Evolutionary conservation across 176 grass and related monocot species (phyloP), one percentile per base, ranked within the genome.

Genomic region (Lolium rigidum): DNA sequence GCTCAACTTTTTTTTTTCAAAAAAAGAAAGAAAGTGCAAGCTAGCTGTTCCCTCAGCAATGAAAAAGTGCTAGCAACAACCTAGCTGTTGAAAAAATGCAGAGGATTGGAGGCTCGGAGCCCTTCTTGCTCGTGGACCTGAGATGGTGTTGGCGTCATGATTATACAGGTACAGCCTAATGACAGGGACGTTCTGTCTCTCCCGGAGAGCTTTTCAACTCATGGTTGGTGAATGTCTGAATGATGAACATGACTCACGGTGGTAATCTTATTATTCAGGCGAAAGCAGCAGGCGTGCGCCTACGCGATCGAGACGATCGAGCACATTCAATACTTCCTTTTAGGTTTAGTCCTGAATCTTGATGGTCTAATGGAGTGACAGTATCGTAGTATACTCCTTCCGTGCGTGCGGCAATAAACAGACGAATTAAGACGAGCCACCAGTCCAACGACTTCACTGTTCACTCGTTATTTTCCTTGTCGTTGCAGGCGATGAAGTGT

Each of bases 231-330:
- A 69, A 69, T 39, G 49, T 16, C 63, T 35, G 13, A 35, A 66
- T 35, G 63, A 83, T 83, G 31, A 70, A 35, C 35, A 82, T 82
- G 18, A 55, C 44, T 44, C 47, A 17, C 56, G 58, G 46, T 47
- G 46, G 46, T 47, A 10, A 8, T 44, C 31, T 35, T 43, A 43
- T 5, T 43, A 43, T 43, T 43, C 41, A 43, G 41, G 41, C 41
- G 41, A 43, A 43, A 66, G 60, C n/a, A 66, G 6, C 16, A 17
- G 22, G 46, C 79, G 31, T 31, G 43, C 78, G 22, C 17, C 46
- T 31, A 37, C 17, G 47, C 79, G 55, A 70, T 43, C 41, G 5
- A 60, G 43, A 26, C 79, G 55, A 70, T 43, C 41, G 5, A 60
- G 43, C 25, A 24, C 62, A 81, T 14, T 46, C 25, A 81, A 21